Percentiles rank a stretch among this genome's conserved stretches.
phyloP scores from a whole-genome alignment of 2,329 filamentous ascomycete genomes.

The Arthroderma uncinatum region DNA sequence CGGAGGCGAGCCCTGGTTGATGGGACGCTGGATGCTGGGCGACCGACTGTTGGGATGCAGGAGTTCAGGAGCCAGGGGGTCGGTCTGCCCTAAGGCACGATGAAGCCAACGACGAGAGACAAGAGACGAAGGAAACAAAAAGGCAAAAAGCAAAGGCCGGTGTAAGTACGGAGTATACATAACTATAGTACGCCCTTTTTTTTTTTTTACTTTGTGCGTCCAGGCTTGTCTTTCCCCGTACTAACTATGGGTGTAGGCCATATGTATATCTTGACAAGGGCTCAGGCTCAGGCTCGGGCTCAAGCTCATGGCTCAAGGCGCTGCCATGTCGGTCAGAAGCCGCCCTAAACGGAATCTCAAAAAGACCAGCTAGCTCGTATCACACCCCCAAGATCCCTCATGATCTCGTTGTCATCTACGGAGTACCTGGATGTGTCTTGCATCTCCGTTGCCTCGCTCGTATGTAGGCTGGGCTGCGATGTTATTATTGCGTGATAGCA shows the following conservation, averaged over 20 bases:
- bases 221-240: not conserved
- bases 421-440: not conserved
- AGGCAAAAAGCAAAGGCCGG: not conserved
- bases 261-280: not conserved
- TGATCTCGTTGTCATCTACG: not conserved
- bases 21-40: slow-evolving; percentile 2
- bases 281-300: not conserved
- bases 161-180: not conserved
- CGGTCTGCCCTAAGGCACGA: not conserved
- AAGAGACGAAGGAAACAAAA: not conserved
- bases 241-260: not conserved
- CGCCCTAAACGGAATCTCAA: slow-evolving; percentile 3
- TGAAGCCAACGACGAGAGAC: not conserved
- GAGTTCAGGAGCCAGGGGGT: not conserved
- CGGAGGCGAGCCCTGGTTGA: slow-evolving; percentile 4
- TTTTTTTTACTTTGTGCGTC: not conserved
- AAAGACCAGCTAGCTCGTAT: not conserved
- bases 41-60: not conserved
- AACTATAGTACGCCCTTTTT: not conserved
- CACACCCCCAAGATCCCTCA: not conserved
- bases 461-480: not conserved
- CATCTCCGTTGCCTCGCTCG: slow-evolving; percentile 1
- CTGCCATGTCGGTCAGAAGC: slow-evolving; percentile 3
- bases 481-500: not conserved
- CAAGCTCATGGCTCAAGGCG: not conserved